Evolutionary conservation across 352 stramenopile species (phyloP).

Genomic region (Pythium volutum): DNA sequence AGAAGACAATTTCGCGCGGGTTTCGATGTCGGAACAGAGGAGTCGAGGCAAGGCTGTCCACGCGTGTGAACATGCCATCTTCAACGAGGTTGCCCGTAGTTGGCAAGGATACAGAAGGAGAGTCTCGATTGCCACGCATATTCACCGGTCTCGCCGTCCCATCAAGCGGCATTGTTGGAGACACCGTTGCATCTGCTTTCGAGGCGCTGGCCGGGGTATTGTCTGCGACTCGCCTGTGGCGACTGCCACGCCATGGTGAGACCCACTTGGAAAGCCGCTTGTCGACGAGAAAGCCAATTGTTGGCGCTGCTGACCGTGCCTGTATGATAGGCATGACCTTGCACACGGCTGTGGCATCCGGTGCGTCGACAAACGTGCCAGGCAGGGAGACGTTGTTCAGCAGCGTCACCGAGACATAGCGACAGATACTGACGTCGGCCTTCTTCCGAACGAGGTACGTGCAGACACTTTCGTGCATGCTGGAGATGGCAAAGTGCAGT

Average conservation of each 20-base stretch:
- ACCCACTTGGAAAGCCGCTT: slow-evolving; percentile 16
- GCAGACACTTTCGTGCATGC: slow-evolving; percentile 67
- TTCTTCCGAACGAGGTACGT: slow-evolving; percentile 52
- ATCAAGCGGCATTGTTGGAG: background rate
- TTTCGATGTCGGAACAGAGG: slow-evolving; percentile 51
- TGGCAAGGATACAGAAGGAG: background rate
- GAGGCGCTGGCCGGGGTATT: background rate
- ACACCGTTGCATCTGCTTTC: slow-evolving; percentile 15
- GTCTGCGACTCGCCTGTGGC: slow-evolving; percentile 15
- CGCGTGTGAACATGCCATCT: slow-evolving; percentile 42
- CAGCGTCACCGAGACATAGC: slow-evolving; percentile 54
- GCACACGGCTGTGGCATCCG: slow-evolving; percentile 39
- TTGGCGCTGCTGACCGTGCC: slow-evolving; percentile 27
- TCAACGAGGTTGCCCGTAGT: slow-evolving; percentile 24
- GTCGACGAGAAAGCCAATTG: slow-evolving; percentile 15
- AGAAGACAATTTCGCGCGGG: slow-evolving; percentile 66
- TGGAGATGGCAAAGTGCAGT: slow-evolving; percentile 80
- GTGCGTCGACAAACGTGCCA: slow-evolving; percentile 62
- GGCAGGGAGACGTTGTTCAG: slow-evolving; percentile 49
- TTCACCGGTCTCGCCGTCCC: background rate
- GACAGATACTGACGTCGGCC: slow-evolving; percentile 58
- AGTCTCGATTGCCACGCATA: background rate
- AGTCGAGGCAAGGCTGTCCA: slow-evolving; percentile 49
- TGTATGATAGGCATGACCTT: slow-evolving; percentile 64
- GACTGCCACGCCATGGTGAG: slow-evolving; percentile 14